Evolutionary conservation across 2,329 filamentous ascomycete genomes (phyloP).

Genomic region (Exserohilum rostratum): DNA sequence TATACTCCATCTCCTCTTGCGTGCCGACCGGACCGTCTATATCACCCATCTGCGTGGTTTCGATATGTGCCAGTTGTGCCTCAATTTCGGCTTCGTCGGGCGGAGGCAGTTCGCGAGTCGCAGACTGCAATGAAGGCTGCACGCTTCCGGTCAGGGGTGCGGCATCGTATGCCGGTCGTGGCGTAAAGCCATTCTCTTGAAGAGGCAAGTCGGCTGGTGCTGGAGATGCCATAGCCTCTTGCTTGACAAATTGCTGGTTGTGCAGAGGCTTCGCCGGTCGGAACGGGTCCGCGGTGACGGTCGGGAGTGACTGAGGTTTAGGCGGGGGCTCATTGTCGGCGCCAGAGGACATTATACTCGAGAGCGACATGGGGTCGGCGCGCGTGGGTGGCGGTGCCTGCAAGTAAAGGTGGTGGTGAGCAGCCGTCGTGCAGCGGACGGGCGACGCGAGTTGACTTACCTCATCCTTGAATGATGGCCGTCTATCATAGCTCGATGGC

Average conservation of each 20-base stretch:
- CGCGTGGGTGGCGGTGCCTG: constrained; percentile 72
- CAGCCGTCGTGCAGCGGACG: constrained; percentile 4
- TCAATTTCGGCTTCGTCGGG: constrained; percentile 70
- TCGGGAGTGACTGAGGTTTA: constrained; percentile 52
- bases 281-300: constrained; percentile 28
- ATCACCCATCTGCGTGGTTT: constrained; percentile 63
- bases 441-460: constrained; percentile 26
- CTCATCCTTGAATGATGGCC: constrained; percentile 45
- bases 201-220: constrained; percentile 33
- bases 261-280: constrained; percentile 28
- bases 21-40: constrained; percentile 61
- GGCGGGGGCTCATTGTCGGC: constrained; percentile 72
- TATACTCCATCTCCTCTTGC: constrained; percentile 60
- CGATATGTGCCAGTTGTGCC: constrained; percentile 66
- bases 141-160: constrained; percentile 28
- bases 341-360: constrained; percentile 88
- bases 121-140: constrained; percentile 21
- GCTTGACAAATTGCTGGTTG: constrained; percentile 42
- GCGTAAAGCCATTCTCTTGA: constrained; percentile 24
- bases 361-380: constrained; percentile 92
- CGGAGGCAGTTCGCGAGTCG: constrained; percentile 37
- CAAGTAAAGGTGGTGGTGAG: constrained; percentile 24
- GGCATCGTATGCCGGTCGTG: constrained; percentile 29
- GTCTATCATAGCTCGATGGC: constrained; percentile 36
- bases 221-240: constrained; percentile 41